phyloP scores from a whole-genome alignment of 306 rosid species.

The Inga laurina region DNA sequence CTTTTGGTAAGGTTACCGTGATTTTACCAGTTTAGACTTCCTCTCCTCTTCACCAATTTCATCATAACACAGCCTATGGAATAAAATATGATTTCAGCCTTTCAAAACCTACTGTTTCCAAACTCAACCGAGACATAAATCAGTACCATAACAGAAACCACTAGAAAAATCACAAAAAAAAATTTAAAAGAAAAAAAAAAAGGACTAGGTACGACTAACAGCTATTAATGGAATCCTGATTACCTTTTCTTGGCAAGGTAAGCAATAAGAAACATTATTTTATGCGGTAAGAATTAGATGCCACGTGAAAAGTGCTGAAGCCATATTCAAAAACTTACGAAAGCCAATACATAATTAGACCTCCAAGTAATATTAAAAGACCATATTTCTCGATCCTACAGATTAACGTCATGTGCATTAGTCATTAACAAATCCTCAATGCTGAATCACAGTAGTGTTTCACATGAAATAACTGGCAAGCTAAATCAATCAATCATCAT shows the following conservation, averaged over 20 bases:
- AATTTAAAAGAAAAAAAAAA: no score
- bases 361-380: no score
- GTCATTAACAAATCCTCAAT: conserved; percentile 6
- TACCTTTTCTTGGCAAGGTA: no score
- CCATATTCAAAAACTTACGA: no score
- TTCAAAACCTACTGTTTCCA: not conserved
- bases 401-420: not conserved
- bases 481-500: conserved; percentile 7
- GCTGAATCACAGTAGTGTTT: not conserved
- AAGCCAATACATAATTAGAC: no score
- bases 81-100: not conserved
- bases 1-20: not conserved
- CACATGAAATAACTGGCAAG: not conserved
- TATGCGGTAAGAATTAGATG: no score
- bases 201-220: no score
- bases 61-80: not conserved
- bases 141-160: no score
- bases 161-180: no score
- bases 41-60: not conserved
- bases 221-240: no score
- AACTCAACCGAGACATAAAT: not conserved
- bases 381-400: not conserved
- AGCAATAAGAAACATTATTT: no score
- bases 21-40: not conserved
- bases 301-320: no score